Base-by-base conservation (phyloP, 805 yeast species). In the Yarrowia sp. region DNA sequence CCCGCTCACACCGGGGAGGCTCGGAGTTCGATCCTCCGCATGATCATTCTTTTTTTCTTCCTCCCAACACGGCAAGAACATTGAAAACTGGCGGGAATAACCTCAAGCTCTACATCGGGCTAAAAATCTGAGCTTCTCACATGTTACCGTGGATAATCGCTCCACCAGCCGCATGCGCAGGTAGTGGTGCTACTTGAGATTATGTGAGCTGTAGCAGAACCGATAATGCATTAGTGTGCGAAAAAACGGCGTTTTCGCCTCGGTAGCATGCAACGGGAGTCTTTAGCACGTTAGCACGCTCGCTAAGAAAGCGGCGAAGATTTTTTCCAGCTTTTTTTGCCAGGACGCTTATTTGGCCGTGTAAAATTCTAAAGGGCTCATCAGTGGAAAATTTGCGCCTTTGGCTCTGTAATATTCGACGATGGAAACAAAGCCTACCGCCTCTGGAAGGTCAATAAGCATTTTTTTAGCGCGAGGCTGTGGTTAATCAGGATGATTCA, bases 1-100 rank as follows among this genome's bases (percentile, higher is more conserved):
- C 48, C 63, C 63, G 63, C 63, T 56, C 63, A 56, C 63, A 56
- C 63, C 63, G 63, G 63, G 48, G 63, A 56, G 63, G 63, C 63
- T 56, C 63, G 22, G 63, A 32, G 63, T 56, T 56, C 63, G 43
- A 56, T 56, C 63, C 63, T 32, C 63, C 22, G 63, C 48, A 40
- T 56, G 63, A 56, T 56, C 63, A 56, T 56, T 10, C 5, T 8
- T 41, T 40, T 41, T 52, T 50, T 35, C n/a, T 22, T 22, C n/a
- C 3, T 3, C 32, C n/a, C 32, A 26, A 26, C 32, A 26, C 40
- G 11, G 12, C 4, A 11, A 38, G 40, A 38, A 38, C 40, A 9
- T 38, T 2, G 40, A 11, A 11, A 10, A 2, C 40, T 19, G 12
- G 10, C 40, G 35, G 11, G 11, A 16, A 16, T 36, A 16, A 36